Evolutionary conservation across 805 yeast species (phyloP).

Genomic region (Yamadazyma philogaea): DNA sequence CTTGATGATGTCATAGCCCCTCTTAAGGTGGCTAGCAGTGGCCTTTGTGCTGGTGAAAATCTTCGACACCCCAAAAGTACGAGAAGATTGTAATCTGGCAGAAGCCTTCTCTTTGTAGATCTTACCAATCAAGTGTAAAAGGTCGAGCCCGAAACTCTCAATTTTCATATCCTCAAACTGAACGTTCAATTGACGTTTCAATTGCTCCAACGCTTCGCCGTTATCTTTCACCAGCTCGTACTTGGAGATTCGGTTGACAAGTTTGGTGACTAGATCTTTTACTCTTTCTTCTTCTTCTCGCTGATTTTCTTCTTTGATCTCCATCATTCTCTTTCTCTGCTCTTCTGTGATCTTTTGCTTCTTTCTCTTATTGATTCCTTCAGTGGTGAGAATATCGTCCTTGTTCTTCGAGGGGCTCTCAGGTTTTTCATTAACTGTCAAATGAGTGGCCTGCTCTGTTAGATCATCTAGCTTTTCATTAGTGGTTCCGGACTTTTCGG

Average conservation of each 20-base stretch:
- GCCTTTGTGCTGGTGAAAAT: constrained; percentile 78
- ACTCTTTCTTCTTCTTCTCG: constrained; percentile 48
- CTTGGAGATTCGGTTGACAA: constrained; percentile 47
- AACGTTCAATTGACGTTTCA: constrained; percentile 47
- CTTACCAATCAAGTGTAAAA: constrained; percentile 78
- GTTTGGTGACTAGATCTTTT: constrained; percentile 46
- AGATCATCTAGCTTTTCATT: constrained; percentile 2
- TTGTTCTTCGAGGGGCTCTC: constrained; percentile 1
- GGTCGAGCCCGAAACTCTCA: constrained; percentile 93
- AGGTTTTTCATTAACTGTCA: constrained; percentile 13
- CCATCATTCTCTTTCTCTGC: constrained; percentile 48
- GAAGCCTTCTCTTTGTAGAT: constrained; percentile 74
- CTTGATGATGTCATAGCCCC: constrained; percentile 76
- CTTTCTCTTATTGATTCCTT: constrained; percentile 25
- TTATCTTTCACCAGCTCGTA: constrained; percentile 60
- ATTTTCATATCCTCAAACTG: constrained; percentile 82
- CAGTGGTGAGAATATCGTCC: constrained; percentile 17
- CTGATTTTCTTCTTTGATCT: constrained; percentile 54
- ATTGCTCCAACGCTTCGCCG: constrained; percentile 57
- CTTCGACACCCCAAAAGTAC: constrained; percentile 83
- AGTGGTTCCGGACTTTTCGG: background rate
- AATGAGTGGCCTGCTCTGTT: constrained; percentile 13
- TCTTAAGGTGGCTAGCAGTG: constrained; percentile 78
- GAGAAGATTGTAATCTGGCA: constrained; percentile 69
- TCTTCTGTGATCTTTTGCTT: constrained; percentile 30